phyloP scores from a whole-genome alignment of 2,329 filamentous ascomycete species.

The Trichoderma aggressivum region DNA sequence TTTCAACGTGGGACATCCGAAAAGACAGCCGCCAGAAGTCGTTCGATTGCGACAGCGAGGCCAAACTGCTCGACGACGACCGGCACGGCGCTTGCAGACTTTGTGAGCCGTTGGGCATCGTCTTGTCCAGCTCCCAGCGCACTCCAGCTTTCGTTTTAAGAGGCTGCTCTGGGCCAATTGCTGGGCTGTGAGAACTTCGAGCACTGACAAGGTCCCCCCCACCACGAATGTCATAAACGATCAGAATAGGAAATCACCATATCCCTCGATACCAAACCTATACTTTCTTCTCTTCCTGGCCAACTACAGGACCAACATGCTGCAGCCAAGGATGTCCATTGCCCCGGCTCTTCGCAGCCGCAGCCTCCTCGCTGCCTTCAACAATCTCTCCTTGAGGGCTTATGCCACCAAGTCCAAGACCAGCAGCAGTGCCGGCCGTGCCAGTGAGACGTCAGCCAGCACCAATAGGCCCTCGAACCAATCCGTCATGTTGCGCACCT shows the following conservation, averaged over 20 bases:
- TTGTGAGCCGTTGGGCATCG: background rate
- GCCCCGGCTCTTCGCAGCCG: conserved; percentile 29
- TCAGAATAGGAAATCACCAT: background rate
- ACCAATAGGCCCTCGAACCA: conserved; percentile 30
- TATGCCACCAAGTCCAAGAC: conserved; percentile 32
- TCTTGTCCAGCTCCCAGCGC: background rate
- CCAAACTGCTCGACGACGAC: conserved; percentile 2
- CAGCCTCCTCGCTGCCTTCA: conserved; percentile 28
- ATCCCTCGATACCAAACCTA: background rate
- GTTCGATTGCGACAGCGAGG: background rate
- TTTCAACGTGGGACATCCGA: conserved; percentile 21
- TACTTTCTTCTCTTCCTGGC: background rate
- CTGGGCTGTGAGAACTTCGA: background rate
- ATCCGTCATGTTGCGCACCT: conserved; percentile 66
- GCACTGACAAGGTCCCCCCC: background rate
- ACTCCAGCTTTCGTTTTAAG: background rate
- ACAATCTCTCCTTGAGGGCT: conserved; percentile 27
- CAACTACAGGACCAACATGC: conserved; percentile 26
- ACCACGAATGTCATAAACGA: conserved; percentile 2
- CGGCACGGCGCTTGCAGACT: conserved; percentile 1
- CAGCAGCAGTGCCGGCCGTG: conserved; percentile 12
- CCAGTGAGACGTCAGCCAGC: conserved; percentile 24
- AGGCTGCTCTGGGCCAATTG: conserved; percentile 14
- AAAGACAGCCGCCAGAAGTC: conserved; percentile 1
- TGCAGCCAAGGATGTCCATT: conserved; percentile 31